Base-by-base conservation (phyloP, 768 basidiomycete species). In the Guyanaporus albipodus region DNA sequence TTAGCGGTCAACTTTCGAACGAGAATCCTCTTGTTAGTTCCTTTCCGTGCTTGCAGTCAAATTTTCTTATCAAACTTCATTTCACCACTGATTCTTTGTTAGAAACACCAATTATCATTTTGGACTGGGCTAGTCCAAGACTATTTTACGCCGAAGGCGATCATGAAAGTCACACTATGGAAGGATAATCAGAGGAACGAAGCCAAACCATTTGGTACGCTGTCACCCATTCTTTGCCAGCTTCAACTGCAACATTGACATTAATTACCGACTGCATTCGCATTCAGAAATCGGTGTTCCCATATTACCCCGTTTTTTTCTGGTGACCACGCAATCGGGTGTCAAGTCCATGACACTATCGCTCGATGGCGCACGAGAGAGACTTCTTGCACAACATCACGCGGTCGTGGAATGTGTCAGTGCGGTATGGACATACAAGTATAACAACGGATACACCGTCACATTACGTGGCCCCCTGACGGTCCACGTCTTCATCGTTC, bases 161-260 rank as follows among this genome's bases (percentile, higher is more conserved):
- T 78, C 37, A 80, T 91, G 79, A 87, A 82, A 62, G 74, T 91
- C 55, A 90, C 87, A 3, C 67, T 91, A n/a, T 91, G 89, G 89
- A 87, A 87, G 61, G 88, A 90, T 63, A 89, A 86, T 56, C 79
- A 82, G 59, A 76, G 73, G 55, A 77, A 73, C 21, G 90, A 91
- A 59, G 87, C 88, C 26, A 91, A 89, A 58, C 84, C 84, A 8
- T 90, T 92, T 56, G 87, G 89, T 91, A 44, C 38, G 85, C 57
- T 38, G 24, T 46, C 39, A 6, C 0, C 19, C 41, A 2, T 70
- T 27, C 19, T 41, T n/a, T 37, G 41, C 44, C 46, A 45, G 26
- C 40, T 39, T 19, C 3, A 27, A 29, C 54, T 33, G 34, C 24
- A 46, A 38, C 26, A 23, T 33, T 51, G 42, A 36, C 23, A 28